Evolutionary conservation across 1,139 yeast species (phyloP), one percentile per base, ranked within the genome.

Genomic region (Yamadazyma sp.): DNA sequence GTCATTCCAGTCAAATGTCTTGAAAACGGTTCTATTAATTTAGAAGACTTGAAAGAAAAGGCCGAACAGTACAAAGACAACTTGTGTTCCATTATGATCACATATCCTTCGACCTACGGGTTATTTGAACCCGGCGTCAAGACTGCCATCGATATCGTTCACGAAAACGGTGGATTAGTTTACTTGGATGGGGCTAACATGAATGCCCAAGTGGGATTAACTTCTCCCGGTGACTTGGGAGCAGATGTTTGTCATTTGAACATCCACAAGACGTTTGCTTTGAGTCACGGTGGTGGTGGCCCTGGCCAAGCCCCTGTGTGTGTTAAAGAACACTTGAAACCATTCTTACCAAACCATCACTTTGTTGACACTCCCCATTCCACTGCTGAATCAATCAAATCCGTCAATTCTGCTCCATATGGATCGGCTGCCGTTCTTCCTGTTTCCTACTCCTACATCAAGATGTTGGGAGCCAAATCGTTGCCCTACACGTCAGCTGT

Each of bases 241-340:
- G 97, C 97, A n/a, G 98, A 92, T 65, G 97, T 92, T 33, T 92
- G 98, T 65, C 98, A 92, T 59, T 76, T 92, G 68, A 92, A 92
- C 61, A 74, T 92, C 58, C 98, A 92, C 73, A 92, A 92, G 70
- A 92, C 98, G 1, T 92, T 92, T 71, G 92, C 97, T 35, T 89
- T 92, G 58, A 95, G 96, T 45, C 98, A 92, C 61, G 98, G 98
- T 56, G 98, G 98, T 57, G 98, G 98, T 61, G 98, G 98, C 35
- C 98, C 98, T 31, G 98, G 97, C 54, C 95, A 90, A 59, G 98
- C 97, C 9, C 97, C 98, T 42, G 94, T 92, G 45, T 89, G 97
- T 74, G 97, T 90, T 46, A 85, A 83, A 54, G 69, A 74, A 42
- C 96, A 89, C 61, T 72, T 92, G 56, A 77, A 76, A 35, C 89